Base-by-base conservation (phyloP, 2,329 filamentous ascomycete species). In the Ascochyta rabiei region DNA sequence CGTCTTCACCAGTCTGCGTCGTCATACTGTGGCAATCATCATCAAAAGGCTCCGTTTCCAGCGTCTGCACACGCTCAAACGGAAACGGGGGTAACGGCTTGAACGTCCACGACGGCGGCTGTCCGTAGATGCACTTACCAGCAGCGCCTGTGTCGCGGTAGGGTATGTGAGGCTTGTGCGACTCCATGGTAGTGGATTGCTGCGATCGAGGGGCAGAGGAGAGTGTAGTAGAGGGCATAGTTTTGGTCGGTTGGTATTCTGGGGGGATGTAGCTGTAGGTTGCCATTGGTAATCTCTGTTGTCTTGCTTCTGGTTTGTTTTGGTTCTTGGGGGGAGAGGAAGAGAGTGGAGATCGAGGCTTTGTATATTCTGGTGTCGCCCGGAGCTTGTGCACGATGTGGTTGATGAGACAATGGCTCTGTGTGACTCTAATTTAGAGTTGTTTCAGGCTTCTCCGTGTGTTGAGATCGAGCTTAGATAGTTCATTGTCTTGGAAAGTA, bases 231-330 rank as follows among this genome's bases (percentile, higher is more conserved):
- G 30, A n/a, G 10, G 18, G 15, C 15, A 23, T 31, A 2, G 21
- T 42, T 30, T 6, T 31, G 4, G 26, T 8, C 1, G 18, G 33
- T 10, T 39, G 44, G 34, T 48, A 44, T 18, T 53, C 26, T 40
- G 42, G 44, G 15, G 50, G 44, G 5, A 53, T 48, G 34, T 43
- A 52, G 37, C 42, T 41, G 10, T 52, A 52, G 8, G 6, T 47
- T 12, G 40, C 21, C 42, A 46, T 52, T 10, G 12, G 16, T 13
- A 9, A 4, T 23, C 9, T 28, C 26, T 16, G 24, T 9, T 26
- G 21, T 12, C 23, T 34, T 44, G 40, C 18, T 21, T 43, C 4
- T 21, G 18, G 6, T 40, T 40, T 24, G 23, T 2, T 24, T 10
- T 9, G 23, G 10, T 33, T 28, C n/a, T 16, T 44, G 31, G 15